Conservation (phyloP, 768 basidiomycete genomes). For the Suillus spraguei region DNA sequence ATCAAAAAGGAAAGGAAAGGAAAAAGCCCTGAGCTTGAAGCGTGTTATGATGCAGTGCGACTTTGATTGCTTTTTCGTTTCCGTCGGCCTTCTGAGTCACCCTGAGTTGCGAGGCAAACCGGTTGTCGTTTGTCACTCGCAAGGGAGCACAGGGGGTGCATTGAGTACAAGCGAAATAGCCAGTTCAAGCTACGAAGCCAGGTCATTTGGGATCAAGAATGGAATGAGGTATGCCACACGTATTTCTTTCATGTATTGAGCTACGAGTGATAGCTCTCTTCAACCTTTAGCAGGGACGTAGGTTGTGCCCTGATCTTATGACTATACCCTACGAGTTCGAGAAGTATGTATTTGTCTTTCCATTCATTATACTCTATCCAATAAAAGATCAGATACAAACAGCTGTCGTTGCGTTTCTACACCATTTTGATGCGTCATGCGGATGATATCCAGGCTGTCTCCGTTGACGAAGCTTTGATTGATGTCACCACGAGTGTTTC, state of each 20-base stretch:
- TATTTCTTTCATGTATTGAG: neutral
- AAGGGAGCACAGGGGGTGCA: conserved; percentile 67
- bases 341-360: conserved; percentile 41
- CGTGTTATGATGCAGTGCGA: conserved; percentile 89
- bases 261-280: conserved; percentile 9
- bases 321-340: conserved; percentile 97
- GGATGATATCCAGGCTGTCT: conserved; percentile 93
- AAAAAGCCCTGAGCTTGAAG: conserved; percentile 48
- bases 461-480: conserved; percentile 94
- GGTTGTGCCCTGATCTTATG: conserved; percentile 68
- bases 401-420: conserved; percentile 86
- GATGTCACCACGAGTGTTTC: conserved; percentile 74
- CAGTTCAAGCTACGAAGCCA: conserved; percentile 91
- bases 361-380: neutral
- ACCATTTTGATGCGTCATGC: conserved; percentile 88
- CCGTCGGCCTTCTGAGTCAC: conserved; percentile 79
- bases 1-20: conserved; percentile 51
- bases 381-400: conserved; percentile 66
- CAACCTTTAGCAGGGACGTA: conserved; percentile 79
- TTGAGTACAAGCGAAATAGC: conserved; percentile 95
- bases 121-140: conserved; percentile 94
- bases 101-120: conserved; percentile 87
- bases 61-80: conserved; percentile 97
- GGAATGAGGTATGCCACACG: conserved; percentile 80
- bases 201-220: conserved; percentile 84